phyloP scores from a whole-genome alignment of 768 basidiomycete genomes.

The Suillus plorans region DNA sequence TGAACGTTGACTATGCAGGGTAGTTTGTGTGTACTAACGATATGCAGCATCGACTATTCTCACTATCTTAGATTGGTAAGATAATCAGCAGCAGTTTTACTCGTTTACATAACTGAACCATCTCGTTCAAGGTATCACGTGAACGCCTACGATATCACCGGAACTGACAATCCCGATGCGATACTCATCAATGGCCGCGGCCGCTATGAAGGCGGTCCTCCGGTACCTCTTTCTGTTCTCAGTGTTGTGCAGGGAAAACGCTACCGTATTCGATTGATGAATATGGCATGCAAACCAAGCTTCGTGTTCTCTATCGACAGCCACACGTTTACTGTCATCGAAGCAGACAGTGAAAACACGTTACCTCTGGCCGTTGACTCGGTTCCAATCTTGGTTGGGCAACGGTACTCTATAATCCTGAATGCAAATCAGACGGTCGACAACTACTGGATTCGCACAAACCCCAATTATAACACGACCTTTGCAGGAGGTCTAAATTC shows the following conservation, averaged over 20 bases:
- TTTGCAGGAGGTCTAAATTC: conserved; percentile 26
- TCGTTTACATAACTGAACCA: neutral
- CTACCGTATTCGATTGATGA: conserved; percentile 39
- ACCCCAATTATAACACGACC: conserved; percentile 28
- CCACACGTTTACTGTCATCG: conserved; percentile 33
- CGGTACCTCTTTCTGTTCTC: conserved; percentile 30
- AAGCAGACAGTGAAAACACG: conserved; percentile 40
- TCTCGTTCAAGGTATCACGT: conserved; percentile 11
- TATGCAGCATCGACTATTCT: conserved; percentile 29
- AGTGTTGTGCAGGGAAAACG: conserved; percentile 32
- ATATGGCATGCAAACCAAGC: conserved; percentile 34
- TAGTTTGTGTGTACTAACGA: neutral
- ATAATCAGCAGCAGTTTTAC: neutral
- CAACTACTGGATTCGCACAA: conserved; percentile 39
- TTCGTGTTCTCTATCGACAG: conserved; percentile 22
- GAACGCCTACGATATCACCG: conserved; percentile 6
- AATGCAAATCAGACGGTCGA: conserved; percentile 35
- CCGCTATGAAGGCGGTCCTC: conserved; percentile 24
- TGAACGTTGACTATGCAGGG: neutral
- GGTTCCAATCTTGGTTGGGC: conserved; percentile 36
- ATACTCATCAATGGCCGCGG: conserved; percentile 44
- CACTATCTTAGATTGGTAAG: conserved; percentile 29
- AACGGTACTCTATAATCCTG: conserved; percentile 47
- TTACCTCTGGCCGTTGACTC: conserved; percentile 37
- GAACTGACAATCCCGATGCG: conserved; percentile 23